Evolutionary conservation across 352 stramenopile genomes (phyloP).

Genomic region (Pythium brachiatum): DNA sequence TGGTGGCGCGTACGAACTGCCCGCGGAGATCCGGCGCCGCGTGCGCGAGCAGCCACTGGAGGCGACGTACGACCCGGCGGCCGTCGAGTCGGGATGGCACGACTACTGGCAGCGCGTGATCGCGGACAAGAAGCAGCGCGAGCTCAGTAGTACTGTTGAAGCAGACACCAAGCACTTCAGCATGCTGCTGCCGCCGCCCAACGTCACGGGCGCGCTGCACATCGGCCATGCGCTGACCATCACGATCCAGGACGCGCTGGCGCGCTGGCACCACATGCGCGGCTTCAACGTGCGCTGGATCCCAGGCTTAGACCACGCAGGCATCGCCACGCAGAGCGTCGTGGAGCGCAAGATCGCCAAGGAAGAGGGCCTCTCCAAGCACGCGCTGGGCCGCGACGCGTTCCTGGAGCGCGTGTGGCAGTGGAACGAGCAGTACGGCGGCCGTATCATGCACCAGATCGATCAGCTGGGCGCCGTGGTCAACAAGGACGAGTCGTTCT

Average conservation of each 20-base stretch:
- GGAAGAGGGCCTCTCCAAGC: constrained; percentile 83
- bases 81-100: constrained; percentile 71
- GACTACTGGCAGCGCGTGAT: constrained; percentile 66
- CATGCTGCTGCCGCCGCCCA: constrained; percentile 95
- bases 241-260: constrained; percentile 97
- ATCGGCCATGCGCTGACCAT: constrained; percentile 97
- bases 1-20: constrained; percentile 25
- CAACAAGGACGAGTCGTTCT: constrained; percentile 96
- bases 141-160: background rate
- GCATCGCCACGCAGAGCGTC: constrained; percentile 98
- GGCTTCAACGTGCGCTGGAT: constrained; percentile 97
- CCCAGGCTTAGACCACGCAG: constrained; percentile 97
- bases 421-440: constrained; percentile 98
- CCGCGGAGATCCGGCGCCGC: constrained; percentile 44
- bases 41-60: constrained; percentile 54
- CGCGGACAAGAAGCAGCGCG: constrained; percentile 16
- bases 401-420: constrained; percentile 97
- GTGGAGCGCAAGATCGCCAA: constrained; percentile 99
- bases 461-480: constrained; percentile 92
- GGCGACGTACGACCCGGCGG: constrained; percentile 55
- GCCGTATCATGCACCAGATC: constrained; percentile 95
- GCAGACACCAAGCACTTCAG: constrained; percentile 40
- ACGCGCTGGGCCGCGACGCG: constrained; percentile 96
- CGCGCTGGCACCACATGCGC: constrained; percentile 97
- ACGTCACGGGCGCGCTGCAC: constrained; percentile 97